phyloP scores from a whole-genome alignment of 2,329 filamentous ascomycete genomes.

The Immersiporthe knoxdaviesiana region DNA sequence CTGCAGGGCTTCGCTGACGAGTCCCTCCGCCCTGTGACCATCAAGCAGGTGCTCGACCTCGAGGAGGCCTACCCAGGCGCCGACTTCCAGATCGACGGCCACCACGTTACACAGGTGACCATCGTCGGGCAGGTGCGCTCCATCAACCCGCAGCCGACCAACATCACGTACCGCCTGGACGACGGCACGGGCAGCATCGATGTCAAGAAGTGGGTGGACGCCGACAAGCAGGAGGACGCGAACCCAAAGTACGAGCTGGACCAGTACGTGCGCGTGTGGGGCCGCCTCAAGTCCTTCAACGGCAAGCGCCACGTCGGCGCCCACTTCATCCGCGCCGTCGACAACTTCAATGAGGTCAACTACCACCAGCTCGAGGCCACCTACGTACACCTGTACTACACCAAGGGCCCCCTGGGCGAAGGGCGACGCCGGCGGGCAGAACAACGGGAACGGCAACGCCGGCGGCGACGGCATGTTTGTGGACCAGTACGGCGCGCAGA shows the following conservation, averaged over 20 bases:
- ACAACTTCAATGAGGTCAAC: constrained; percentile 88
- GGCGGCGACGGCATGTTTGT: constrained; percentile 60
- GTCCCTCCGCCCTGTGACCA: constrained; percentile 88
- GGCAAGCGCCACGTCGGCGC: constrained; percentile 82
- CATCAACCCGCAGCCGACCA: constrained; percentile 84
- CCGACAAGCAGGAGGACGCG: constrained; percentile 55
- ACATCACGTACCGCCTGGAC: constrained; percentile 90
- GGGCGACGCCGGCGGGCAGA: constrained; percentile 33
- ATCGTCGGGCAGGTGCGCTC: constrained; percentile 90
- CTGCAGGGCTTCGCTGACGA: constrained; percentile 71
- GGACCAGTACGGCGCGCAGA: constrained; percentile 49
- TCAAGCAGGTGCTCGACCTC: constrained; percentile 90
- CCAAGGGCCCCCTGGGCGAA: constrained; percentile 65
- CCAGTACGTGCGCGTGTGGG: constrained; percentile 83
- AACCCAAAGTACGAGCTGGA: constrained; percentile 67
- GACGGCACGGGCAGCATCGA: constrained; percentile 93
- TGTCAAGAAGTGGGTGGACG: constrained; percentile 84
- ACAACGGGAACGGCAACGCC: constrained; percentile 39
- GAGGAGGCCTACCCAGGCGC: constrained; percentile 72
- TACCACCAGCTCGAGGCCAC: constrained; percentile 92
- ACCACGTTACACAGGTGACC: constrained; percentile 74
- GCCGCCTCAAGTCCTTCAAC: constrained; percentile 80
- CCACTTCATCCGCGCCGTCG: constrained; percentile 77
- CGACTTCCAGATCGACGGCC: constrained; percentile 82
- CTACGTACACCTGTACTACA: constrained; percentile 83